Percentiles rank a stretch among this genome's conserved stretches.
These are phyloP conservation scores for Verticillium alfalfae DNA, from an alignment of 2,329 filamentous ascomycete species.

Conservation along the genomic window DNA sequence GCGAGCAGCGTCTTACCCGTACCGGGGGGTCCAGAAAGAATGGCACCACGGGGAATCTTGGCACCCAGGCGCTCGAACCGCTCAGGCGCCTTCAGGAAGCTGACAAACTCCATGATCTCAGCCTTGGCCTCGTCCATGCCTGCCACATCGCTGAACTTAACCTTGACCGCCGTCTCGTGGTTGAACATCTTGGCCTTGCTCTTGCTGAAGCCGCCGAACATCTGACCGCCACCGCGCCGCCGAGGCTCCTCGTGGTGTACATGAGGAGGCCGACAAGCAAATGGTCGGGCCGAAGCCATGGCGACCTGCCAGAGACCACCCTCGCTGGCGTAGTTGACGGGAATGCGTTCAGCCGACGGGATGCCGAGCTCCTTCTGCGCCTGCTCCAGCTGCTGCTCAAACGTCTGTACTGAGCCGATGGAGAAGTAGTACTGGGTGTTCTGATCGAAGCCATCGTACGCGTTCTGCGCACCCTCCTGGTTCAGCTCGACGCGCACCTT, in stretches of 20 bases:
- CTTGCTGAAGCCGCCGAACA: constrained; percentile 94
- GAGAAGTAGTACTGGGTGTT: constrained; percentile 86
- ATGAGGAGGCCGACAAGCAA: constrained; percentile 77
- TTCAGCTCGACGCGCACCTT: constrained; percentile 77
- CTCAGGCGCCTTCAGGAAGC: constrained; percentile 89
- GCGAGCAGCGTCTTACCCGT: constrained; percentile 97
- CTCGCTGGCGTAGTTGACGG: constrained; percentile 79
- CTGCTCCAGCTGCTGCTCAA: constrained; percentile 82
- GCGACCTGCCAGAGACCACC: constrained; percentile 69
- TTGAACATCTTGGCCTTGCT: constrained; percentile 97
- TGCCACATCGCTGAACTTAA: constrained; percentile 94
- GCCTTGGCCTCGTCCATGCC: constrained; percentile 97
- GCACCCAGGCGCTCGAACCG: constrained; percentile 91
- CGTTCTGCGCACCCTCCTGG: constrained; percentile 62
- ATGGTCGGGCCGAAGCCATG: constrained; percentile 80
- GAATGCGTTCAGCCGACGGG: constrained; percentile 81
- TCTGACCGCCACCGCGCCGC: constrained; percentile 67
- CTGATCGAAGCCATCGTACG: constrained; percentile 66
- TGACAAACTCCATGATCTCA: constrained; percentile 99
- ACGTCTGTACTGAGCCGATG: constrained; percentile 89
- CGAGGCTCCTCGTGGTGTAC: constrained; percentile 73
- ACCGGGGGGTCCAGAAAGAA: constrained; percentile 97
- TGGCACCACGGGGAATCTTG: constrained; percentile 95
- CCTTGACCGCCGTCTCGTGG: constrained; percentile 91
- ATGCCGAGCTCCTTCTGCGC: constrained; percentile 86